These are phyloP conservation scores for Antitrichia curtipendula DNA, from an alignment of 225 moss, liverwort and hornwort species.

Conservation along the genomic window DNA sequence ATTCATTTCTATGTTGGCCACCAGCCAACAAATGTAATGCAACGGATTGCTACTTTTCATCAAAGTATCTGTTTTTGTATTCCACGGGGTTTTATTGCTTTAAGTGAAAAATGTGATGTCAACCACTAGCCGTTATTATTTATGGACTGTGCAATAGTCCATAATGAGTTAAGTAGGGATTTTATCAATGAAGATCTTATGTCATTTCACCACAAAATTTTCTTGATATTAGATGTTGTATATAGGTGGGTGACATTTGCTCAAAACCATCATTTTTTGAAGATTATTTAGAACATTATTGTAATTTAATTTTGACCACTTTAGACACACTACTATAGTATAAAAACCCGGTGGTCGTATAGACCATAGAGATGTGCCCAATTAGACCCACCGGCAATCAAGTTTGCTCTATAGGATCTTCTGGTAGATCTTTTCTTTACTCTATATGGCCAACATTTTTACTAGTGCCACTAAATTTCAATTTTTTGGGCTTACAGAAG, in stretches of 20 bases:
- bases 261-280: background rate
- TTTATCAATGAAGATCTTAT: no score
- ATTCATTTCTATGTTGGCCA: no score
- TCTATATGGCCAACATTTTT: background rate
- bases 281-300: background rate
- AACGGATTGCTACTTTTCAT: no score
- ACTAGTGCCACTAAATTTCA: background rate
- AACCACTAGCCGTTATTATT: no score
- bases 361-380: background rate
- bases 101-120: no score
- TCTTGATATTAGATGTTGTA: background rate
- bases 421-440: background rate
- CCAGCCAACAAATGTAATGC: no score
- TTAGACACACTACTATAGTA: background rate
- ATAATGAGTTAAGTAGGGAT: no score
- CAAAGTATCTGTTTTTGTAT: no score
- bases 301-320: background rate
- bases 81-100: no score
- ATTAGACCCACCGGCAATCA: rapidly evolving
- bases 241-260: background rate
- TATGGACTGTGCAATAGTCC: no score
- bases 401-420: background rate
- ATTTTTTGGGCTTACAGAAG: background rate
- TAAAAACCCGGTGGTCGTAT: rapidly evolving
- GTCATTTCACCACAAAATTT: background rate